Percentiles rank a stretch among this genome's conserved stretches.
Conservation (phyloP, 768 basidiomycete genomes). For the Rhizopogon rudus region DNA sequence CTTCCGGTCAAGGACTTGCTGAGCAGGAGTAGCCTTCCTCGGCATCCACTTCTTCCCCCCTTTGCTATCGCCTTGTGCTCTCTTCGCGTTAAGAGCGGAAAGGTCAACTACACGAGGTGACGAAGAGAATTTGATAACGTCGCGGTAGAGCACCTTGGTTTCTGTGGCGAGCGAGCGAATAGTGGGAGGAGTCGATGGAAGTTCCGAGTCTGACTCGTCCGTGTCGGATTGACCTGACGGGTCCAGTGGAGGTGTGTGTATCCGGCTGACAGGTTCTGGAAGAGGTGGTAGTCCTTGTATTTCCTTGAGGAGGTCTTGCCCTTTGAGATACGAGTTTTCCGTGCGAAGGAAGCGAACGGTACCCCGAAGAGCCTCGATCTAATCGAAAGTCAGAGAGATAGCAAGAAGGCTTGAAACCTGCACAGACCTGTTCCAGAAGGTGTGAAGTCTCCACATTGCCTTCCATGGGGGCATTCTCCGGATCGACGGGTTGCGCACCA, state of each 20-base stretch:
- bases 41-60: conserved; percentile 67
- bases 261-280: conserved; percentile 40
- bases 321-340: conserved; percentile 92
- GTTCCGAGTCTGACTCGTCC: conserved; percentile 53
- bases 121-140: conserved; percentile 82
- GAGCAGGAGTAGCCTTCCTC: conserved; percentile 73
- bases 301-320: conserved; percentile 83
- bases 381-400: conserved; percentile 9
- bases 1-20: conserved; percentile 75
- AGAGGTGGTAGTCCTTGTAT: conserved; percentile 71
- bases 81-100: conserved; percentile 49
- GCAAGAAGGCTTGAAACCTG: neutral
- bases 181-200: conserved; percentile 39
- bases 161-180: conserved; percentile 72
- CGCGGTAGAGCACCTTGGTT: conserved; percentile 82
- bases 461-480: conserved; percentile 64
- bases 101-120: conserved; percentile 85
- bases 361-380: conserved; percentile 89
- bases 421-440: conserved; percentile 76
- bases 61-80: conserved; percentile 41
- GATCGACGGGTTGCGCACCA: conserved; percentile 47
- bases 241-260: conserved; percentile 63
- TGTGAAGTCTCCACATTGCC: conserved; percentile 84
- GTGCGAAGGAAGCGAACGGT: conserved; percentile 90
- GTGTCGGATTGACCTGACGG: conserved; percentile 66